Base-by-base conservation (phyloP, 2,329 filamentous ascomycete species). In the Ceratocystis colombiana region DNA sequence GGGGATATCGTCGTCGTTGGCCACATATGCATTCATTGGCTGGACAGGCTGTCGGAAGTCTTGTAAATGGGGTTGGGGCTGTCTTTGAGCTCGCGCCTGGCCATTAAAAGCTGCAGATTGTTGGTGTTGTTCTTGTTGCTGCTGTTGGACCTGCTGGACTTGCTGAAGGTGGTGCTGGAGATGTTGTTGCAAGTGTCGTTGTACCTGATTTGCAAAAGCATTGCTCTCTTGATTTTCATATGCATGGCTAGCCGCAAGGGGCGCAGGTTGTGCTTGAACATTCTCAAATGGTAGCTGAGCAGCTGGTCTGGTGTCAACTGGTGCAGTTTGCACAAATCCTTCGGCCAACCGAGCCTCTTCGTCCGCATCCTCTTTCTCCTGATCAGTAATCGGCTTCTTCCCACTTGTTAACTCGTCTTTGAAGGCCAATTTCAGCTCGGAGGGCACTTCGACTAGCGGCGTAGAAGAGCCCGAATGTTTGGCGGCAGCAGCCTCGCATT, bases 341-440 rank as follows among this genome's bases (percentile, higher is more conserved):
- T 85, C 83, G 0, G 82, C 82, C 37, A 84, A 71, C 70, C 79
- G 76, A 0, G 78, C 77, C n/a, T 74, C 77, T 70, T 81, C 79
- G 0, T 70, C 70, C 41, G 77, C 77, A 17, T 76, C 74, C 2
- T 71, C 72, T 1, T 50, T 50, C 15, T 61, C 45, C 15, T 59
- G 20, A 15, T 64, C 28, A 8, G 20, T 10, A 5, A 17, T 7
- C 7, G 50, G 50, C 25, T 44, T 22, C 5, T 41, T 57, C 30
- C 45, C 15, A 17, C 62, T 45, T 28, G 79, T 79, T 77, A 90
- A 79, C 74, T 91, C 86, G 72, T 91, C 89, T 69, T 85, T 83
- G 75, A 87, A 93, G 1, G 82, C 87, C 76, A 96, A 78, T 72
- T 79, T 82, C 69, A 87, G 72, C 72, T 84, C 84, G 1, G 77